phyloP scores from a whole-genome alignment of 345 rosid species.

The Syzygium oleosum region DNA sequence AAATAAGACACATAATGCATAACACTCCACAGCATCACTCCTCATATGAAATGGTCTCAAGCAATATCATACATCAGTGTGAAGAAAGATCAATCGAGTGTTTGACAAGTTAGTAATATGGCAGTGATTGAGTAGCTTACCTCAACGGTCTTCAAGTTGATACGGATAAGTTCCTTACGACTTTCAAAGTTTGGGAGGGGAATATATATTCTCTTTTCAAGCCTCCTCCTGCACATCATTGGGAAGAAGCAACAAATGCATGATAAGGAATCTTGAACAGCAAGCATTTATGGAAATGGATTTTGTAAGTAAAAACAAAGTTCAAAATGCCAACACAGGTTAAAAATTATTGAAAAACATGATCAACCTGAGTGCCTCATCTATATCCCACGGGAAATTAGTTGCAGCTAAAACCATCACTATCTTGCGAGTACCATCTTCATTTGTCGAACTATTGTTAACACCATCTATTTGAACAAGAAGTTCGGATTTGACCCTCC shows the following conservation, averaged over 20 bases:
- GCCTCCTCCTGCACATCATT: slow-evolving; percentile 76
- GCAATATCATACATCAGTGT: background rate
- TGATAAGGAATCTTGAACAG: background rate
- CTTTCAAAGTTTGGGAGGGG: slow-evolving; percentile 98
- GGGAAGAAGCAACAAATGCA: background rate
- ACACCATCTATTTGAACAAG: slow-evolving; percentile 99
- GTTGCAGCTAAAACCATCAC: slow-evolving; percentile 99
- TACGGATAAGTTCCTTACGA: slow-evolving; percentile 93
- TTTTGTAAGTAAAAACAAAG: background rate
- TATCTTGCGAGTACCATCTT: slow-evolving; percentile 93
- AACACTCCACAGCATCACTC: background rate
- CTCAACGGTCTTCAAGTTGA: slow-evolving; percentile 96
- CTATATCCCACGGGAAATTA: slow-evolving; percentile 99
- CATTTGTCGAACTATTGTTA: slow-evolving; percentile 75
- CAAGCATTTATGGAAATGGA: background rate
- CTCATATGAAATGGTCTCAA: background rate
- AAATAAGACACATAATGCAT: background rate
- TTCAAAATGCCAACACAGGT: background rate
- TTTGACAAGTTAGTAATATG: background rate
- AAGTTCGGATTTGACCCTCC: slow-evolving; percentile 99
- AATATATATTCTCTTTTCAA: slow-evolving; percentile 97
- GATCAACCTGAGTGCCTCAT: slow-evolving; percentile 86
- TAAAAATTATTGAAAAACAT: background rate
- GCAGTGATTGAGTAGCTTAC: slow-evolving; percentile 17
- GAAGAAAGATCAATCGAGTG: background rate